These are phyloP conservation scores for Fusarium globosum DNA, from an alignment of 2,329 filamentous ascomycete species.

Conservation along the genomic window DNA sequence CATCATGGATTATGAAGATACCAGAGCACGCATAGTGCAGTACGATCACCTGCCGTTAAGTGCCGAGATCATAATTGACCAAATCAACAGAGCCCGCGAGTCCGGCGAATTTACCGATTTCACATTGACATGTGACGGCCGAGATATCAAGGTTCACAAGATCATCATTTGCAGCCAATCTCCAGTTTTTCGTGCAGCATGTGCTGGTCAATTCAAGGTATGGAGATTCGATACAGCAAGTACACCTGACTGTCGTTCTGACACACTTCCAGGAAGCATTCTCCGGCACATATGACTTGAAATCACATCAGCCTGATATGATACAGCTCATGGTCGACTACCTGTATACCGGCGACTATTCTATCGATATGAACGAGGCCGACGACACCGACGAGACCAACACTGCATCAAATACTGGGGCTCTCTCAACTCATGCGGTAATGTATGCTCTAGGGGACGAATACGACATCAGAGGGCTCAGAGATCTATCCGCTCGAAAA, in stretches of 20 bases:
- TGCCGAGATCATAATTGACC: neutral
- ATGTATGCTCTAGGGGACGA: conserved; percentile 28
- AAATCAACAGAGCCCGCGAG: neutral
- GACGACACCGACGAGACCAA: neutral
- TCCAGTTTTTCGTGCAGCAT: conserved; percentile 14
- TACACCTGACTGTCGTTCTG: neutral
- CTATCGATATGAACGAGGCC: fast-evolving
- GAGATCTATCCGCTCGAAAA: conserved; percentile 1
- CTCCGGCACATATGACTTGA: conserved; percentile 8
- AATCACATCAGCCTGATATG: conserved; percentile 4
- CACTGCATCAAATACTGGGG: fast-evolving
- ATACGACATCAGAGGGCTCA: conserved; percentile 22
- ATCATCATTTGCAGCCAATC: conserved; percentile 17
- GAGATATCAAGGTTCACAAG: neutral
- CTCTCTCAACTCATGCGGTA: neutral
- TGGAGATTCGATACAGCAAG: too few species aligned
- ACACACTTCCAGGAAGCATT: neutral
- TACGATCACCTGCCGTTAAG: neutral
- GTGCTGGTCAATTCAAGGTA: conserved; percentile 6
- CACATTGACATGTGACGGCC: neutral
- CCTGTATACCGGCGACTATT: conserved; percentile 26
- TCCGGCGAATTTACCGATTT: conserved; percentile 11
- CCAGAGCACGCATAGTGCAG: neutral
- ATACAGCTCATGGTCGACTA: conserved; percentile 30
- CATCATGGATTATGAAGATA: neutral